A percentile compares a stretch with the other conserved stretches of the same genome.
Conservation (phyloP, 2,329 filamentous ascomycete species). For the Knufia petricola region DNA sequence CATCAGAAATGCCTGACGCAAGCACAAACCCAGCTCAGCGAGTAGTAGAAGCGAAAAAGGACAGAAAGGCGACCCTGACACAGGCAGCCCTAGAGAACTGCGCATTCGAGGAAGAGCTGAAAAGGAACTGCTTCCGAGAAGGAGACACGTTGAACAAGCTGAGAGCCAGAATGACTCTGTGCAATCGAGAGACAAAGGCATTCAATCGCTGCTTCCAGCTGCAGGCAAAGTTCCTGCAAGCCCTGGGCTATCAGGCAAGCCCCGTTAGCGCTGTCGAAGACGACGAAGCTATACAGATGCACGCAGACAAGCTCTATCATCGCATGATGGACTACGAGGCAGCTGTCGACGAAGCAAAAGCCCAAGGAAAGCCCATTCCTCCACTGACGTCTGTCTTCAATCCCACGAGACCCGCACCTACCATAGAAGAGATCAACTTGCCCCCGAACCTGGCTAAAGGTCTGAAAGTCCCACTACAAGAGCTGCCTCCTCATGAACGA, state of each 20-base stretch:
- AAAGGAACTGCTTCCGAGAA: conserved; percentile 70
- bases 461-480: conserved; percentile 29
- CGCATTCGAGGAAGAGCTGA: conserved; percentile 71
- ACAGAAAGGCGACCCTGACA: conserved; percentile 67
- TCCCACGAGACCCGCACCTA: conserved; percentile 25
- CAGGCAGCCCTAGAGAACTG: conserved; percentile 87
- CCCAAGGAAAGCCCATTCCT: conserved; percentile 34
- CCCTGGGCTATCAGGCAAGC: conserved; percentile 60
- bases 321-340: conserved; percentile 76
- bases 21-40: conserved; percentile 68
- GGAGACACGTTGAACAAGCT: conserved; percentile 56
- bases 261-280: conserved; percentile 58
- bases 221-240: conserved; percentile 82
- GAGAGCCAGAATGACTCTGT: conserved; percentile 57
- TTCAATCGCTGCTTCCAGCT: conserved; percentile 85
- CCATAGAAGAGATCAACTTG: conserved; percentile 26
- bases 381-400: conserved; percentile 38
- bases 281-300: conserved; percentile 89
- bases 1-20: conserved; percentile 57
- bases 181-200: conserved; percentile 61
- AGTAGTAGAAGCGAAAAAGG: conserved; percentile 75
- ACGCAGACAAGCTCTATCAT: conserved; percentile 83
- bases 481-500: conserved; percentile 38
- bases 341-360: conserved; percentile 52
- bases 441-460: conserved; percentile 17